Evolutionary conservation across 768 basidiomycete genomes (phyloP), one percentile per base, ranked within the genome.

Genomic region (Phlegmacium glaucopus): DNA sequence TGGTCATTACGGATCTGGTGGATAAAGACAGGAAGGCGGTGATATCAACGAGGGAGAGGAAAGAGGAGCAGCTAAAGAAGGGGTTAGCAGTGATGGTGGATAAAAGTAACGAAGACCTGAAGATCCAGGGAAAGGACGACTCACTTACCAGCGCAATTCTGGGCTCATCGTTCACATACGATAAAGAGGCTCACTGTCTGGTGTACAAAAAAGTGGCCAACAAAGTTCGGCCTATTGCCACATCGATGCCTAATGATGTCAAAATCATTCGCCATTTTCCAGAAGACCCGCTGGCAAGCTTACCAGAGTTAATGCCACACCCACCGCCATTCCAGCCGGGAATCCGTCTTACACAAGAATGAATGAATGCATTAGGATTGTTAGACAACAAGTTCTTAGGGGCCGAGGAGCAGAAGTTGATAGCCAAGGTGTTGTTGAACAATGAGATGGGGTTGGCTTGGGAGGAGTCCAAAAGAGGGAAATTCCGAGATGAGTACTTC

Each of bases 391-490:
- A 44, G 2, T 74, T 74, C 44, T 58, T 76, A 0, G 62, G 45
- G 56, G 53, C 57, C 0, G 64, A 66, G 16, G 71, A 74, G 38
- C 46, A 49, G 4, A 57, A 56, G 8, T 47, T 74, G 4, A 17
- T 67, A 0, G 61, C 70, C 26, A 55, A 70, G 13, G 39, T 72
- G 2, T 55, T 75, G 47, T 51, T 45, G 17, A 16, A 47, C 11
- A 63, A 71, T 4, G 54, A 74, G 22, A 8, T 51, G 0, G 69
- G 49, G 0, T 69, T 78, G 28, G 70, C 74, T 0, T 78, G 69
- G 72, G 49, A 64, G 3, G 66, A 75, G 8, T 9, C 36, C 0
- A 68, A 77, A 40, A 57, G 61, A 10, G 71, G 76, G 1, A 36
- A 37, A 0, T 72, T 75, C 17, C 40, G 45, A 1, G 41, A 59